Base-by-base conservation (phyloP, 78 protist genomes). In the Dictyostelium firmibasis region DNA sequence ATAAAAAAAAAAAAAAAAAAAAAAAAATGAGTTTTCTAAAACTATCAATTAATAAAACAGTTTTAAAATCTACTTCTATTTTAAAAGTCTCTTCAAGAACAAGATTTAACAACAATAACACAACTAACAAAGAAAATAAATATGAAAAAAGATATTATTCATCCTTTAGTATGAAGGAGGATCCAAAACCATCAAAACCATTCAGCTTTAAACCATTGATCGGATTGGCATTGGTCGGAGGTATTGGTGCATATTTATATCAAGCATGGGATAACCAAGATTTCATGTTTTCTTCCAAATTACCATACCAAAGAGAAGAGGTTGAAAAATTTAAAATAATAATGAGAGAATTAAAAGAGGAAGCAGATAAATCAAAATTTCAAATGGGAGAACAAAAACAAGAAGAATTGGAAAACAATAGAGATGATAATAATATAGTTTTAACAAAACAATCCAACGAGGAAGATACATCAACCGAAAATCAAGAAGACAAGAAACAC, bases 251-350 rank as follows among this genome's bases (percentile, higher is more conserved):
- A 10, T 87, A 64, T 43, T 38, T 87, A 20, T 87, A 87, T 16
- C 41, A 31, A 78, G 41, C 38, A 41, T 78, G 29, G 43, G 60
- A 78, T 14, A 87, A 87, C 29, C 47, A 78, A 50, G 77, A 87
- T 43, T 77, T 31, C 57, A 78, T 87, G 85, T 87, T 87, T 29
- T 87, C 93, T 11, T 43, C 85, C 23, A 29, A 41, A 27, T 4
- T 87, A 14, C 53, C 81, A 16, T 33, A 36, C 33, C 85, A 25
- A 18, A 87, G 43, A 78, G 93, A 87, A 23, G 23, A 57, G 0
- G 8, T 87, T 0, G 85, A 76, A 16, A 35, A 57, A 44, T 78
- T 77, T 29, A 82, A 82, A 60, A 47, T 7, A 3, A 14, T 79
- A 7, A 79, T 77, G 83, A 77, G 23, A 77, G 83, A 77, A 16